Evolutionary conservation across 1,139 yeast species (phyloP).

Genomic region (Yamadazyma friedrichii): DNA sequence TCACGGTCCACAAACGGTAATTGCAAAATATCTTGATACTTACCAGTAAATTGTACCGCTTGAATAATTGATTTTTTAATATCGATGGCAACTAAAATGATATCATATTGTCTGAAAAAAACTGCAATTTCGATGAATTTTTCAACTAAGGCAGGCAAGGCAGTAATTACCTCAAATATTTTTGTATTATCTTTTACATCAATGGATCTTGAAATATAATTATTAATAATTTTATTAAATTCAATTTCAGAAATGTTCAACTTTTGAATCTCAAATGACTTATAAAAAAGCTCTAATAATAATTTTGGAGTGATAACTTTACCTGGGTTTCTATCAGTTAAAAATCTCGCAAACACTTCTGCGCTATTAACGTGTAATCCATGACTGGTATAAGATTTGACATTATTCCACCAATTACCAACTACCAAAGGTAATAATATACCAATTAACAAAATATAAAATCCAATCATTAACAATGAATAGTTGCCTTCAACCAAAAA

Average conservation of each 20-base stretch:
- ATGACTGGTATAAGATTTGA: slow-evolving; percentile 75
- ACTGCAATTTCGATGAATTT: slow-evolving; percentile 83
- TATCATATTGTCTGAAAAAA: slow-evolving; percentile 70
- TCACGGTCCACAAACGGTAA: slow-evolving; percentile 66
- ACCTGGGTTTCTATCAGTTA: slow-evolving; percentile 77
- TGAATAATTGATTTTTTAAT: slow-evolving; percentile 74
- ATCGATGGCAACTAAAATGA: slow-evolving; percentile 60
- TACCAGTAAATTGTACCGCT: slow-evolving; percentile 64
- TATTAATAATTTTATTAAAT: slow-evolving; percentile 50
- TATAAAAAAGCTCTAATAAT: slow-evolving; percentile 60
- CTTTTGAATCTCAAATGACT: slow-evolving; percentile 58
- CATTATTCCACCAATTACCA: slow-evolving; percentile 86
- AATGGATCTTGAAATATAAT: slow-evolving; percentile 57
- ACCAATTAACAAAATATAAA: slow-evolving; percentile 74
- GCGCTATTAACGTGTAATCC: slow-evolving; percentile 88
- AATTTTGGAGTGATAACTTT: slow-evolving; percentile 60
- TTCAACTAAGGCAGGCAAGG: slow-evolving; percentile 63
- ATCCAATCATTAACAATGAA: slow-evolving; percentile 60
- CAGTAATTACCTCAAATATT: slow-evolving; percentile 57
- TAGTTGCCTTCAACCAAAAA: slow-evolving; percentile 85
- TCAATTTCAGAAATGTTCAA: slow-evolving; percentile 27
- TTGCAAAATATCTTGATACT: slow-evolving; percentile 69
- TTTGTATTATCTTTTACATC: slow-evolving; percentile 31
- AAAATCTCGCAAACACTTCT: slow-evolving; percentile 58
- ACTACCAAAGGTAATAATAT: slow-evolving; percentile 76